These are phyloP conservation scores for Leccinellum luteum DNA, from an alignment of 768 basidiomycete species.

Conservation along the genomic window DNA sequence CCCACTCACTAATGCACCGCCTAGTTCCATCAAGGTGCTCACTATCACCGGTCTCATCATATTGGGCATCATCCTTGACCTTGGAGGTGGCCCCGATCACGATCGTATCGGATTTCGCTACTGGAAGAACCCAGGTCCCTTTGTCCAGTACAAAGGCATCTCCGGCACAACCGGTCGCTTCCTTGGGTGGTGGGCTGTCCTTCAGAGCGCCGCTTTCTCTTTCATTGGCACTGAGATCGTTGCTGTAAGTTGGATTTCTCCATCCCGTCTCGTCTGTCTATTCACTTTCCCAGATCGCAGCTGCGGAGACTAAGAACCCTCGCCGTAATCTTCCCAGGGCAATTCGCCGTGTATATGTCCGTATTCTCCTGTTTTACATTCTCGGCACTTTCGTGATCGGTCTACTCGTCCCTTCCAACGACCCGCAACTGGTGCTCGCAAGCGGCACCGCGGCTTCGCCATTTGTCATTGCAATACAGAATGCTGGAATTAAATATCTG, in stretches of 20 bases:
- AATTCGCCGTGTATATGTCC: constrained; percentile 61
- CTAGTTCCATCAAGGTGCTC: constrained; percentile 79
- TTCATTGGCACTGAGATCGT: constrained; percentile 95
- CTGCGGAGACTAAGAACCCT: constrained; percentile 90
- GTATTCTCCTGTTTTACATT: constrained; percentile 82
- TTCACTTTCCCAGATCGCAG: constrained; percentile 58
- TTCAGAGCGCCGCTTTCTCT: constrained; percentile 90
- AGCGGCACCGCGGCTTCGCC: constrained; percentile 70
- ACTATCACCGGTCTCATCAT: constrained; percentile 73
- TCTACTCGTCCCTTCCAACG: constrained; percentile 74
- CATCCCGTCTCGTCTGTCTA: background rate
- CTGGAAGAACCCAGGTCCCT: constrained; percentile 89
- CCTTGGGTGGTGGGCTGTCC: constrained; percentile 64
- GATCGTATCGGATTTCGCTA: constrained; percentile 61
- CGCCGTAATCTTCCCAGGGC: constrained; percentile 58
- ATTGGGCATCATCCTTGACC: constrained; percentile 70
- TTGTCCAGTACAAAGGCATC: constrained; percentile 68
- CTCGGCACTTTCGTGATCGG: constrained; percentile 73
- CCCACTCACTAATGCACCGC: background rate
- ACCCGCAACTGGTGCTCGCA: constrained; percentile 47
- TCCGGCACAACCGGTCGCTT: constrained; percentile 73
- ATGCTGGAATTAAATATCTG: constrained; percentile 79
- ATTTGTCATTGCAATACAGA: constrained; percentile 87
- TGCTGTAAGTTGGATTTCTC: constrained; percentile 49
- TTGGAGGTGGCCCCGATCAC: constrained; percentile 84